Base-by-base conservation (phyloP, 164 flowering plant species). In the Buxus sempervirens region DNA sequence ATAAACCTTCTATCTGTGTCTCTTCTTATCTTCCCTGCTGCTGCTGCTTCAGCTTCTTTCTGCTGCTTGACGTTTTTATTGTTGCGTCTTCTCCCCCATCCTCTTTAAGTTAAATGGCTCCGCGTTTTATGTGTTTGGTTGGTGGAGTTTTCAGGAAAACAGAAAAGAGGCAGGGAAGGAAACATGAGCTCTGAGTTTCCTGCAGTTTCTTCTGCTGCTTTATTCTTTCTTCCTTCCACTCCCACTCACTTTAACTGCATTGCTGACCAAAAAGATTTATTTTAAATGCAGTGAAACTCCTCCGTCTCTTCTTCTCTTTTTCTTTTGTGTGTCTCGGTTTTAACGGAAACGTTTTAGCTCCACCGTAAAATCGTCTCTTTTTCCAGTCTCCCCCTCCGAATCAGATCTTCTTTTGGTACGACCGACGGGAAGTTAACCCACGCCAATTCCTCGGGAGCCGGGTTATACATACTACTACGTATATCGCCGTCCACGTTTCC, bases 181-280 rank as follows among this genome's bases (percentile, higher is more conserved):
- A 66, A 68, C 74, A 63, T 56, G 61, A 55, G 55, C 70, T 22
- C 65, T 64, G 64, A 61, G 4, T 23, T 19, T 54, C 61, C 53
- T 53, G 54, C 48, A 60, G 49, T 69, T 64, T 65, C 63, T 66
- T 62, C 32, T 36, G 42, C 26, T 66, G 38, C 70, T 70, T 51
- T 75, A 19, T 58, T 62, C 64, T 49, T 72, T 64, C 70, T 55
- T 13, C 38, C 4, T 13, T 24, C 18, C 12, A 53, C 4, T 19
- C 16, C n/a, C 54, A 13, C 41, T 27, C 48, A 5, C n/a, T 51
- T 32, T 54, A 8, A 5, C 36, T 23, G 19, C 32, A 32, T 32
- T 32, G 5, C 38, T 32, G 38, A 32, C 51, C 12, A 45, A 45
- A 45, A 45, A 45, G 18, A 5, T 4, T 1, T 45, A 45, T 32